Base-by-base conservation (phyloP, 2,329 filamentous ascomycete genomes). In the Xylariaceae sp. region DNA sequence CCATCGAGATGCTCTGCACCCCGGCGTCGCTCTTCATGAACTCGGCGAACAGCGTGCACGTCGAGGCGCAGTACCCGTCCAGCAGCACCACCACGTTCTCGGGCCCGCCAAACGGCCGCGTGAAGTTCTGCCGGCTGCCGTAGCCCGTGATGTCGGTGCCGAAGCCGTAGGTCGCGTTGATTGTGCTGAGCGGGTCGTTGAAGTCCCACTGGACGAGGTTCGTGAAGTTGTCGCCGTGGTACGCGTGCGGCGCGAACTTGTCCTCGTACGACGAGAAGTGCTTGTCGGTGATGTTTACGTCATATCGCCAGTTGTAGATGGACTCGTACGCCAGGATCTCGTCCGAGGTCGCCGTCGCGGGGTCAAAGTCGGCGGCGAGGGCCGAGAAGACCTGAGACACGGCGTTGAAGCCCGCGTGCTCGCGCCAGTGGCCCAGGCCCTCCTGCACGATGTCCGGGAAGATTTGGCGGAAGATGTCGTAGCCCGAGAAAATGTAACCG, bases 1-100 rank as follows among this genome's bases (percentile, higher is more conserved):
- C 77, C 43, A 78, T 63, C 4, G 71, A 73, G 39, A 78, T 67
- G 4, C 69, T 73, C 59, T 72, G 71, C n/a, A 80, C 72, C 26
- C 71, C 70, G 17, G 65, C 74, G 44, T 76, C 67, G 19, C 68
- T 59, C 18, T 69, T 69, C 51, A 81, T 63, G 50, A 80, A 68
- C 48, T 81, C 73, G 9, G 69, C 67, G 46, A 79, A 78, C 3
- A 79, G 63, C 3, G 74, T 71, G 60, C 78, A 82, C 3, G 76
- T 76, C 1, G 75, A 79, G 17, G 72, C 72, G 56, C 78, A 82
- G 50, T 73, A 69, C 26, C 77, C 78, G 51, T 81, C 78, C 38
- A 74, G 72, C n/a, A 81, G 64, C 15, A 82, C 60, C 31, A 81
- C 65, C 34, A 83, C 72, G 54, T 83, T 72, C 43, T 81, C 73